These are phyloP conservation scores for Leishmania guyanensis DNA, from an alignment of 208 protist species.

Conservation along the genomic window DNA sequence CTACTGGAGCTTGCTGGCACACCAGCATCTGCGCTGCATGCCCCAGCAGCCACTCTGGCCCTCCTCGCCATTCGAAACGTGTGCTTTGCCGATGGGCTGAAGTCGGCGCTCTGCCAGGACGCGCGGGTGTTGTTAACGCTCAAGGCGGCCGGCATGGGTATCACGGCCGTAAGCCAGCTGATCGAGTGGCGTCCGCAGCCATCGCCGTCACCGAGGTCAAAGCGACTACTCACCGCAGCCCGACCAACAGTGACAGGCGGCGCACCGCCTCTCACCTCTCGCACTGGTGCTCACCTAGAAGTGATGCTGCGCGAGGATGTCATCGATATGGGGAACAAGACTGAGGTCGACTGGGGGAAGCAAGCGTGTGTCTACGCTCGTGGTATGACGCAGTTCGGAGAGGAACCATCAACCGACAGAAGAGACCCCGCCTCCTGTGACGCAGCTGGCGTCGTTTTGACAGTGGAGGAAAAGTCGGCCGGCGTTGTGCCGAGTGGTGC, in stretches of 20 bases:
- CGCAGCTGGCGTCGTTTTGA: neutral
- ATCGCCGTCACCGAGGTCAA: neutral
- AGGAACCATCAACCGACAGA: neutral
- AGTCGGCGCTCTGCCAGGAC: conserved; percentile 76
- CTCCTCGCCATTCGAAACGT: conserved; percentile 76
- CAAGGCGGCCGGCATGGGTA: conserved; percentile 60
- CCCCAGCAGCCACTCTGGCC: conserved; percentile 45
- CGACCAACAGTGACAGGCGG: neutral
- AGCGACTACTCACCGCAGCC: neutral
- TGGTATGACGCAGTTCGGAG: neutral
- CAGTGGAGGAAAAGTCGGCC: neutral
- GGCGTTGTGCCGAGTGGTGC: neutral
- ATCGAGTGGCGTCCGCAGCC: conserved; percentile 12
- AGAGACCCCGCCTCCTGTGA: neutral
- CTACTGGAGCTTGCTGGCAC: conserved; percentile 59
- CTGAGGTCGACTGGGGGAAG: conserved; percentile 26
- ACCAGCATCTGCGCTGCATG: conserved; percentile 3
- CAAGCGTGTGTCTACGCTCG: conserved; percentile 31
- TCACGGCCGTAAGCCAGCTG: conserved; percentile 30
- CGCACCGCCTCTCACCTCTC: neutral
- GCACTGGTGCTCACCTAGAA: neutral
- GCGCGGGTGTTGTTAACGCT: conserved; percentile 67
- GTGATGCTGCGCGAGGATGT: conserved; percentile 23
- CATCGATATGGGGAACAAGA: conserved; percentile 22
- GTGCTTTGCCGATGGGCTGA: conserved; percentile 64